Conservation (phyloP, 176 grass and related monocot species). For the Metroxylon sagu region DNA sequence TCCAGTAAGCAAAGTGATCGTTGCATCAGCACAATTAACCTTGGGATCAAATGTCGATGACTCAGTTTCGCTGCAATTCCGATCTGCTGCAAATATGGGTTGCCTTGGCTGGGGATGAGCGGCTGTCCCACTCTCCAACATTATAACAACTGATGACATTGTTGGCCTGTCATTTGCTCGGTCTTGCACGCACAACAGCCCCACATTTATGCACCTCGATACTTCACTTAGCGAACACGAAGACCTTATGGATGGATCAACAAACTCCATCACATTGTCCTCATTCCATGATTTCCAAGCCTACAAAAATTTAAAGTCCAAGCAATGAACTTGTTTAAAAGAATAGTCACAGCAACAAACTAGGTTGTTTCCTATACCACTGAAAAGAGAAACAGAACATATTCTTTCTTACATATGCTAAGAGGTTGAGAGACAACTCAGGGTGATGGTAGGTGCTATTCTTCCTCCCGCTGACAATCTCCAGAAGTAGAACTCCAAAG, state of each 20-base stretch:
- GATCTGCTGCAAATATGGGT: slow-evolving; percentile 4
- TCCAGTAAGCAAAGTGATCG: slow-evolving; percentile 5
- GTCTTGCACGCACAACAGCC: slow-evolving; percentile 14
- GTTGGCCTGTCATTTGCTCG: slow-evolving; percentile 10
- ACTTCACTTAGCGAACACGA: not conserved
- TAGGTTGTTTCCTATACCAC: no score
- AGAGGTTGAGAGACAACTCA: not conserved
- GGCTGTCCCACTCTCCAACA: not conserved
- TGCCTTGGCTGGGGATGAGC: slow-evolving; percentile 4
- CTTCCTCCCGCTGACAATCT: slow-evolving; percentile 8
- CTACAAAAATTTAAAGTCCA: not conserved
- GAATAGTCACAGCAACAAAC: no score
- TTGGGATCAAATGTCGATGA: not conserved
- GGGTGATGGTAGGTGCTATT: not conserved
- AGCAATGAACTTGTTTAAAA: no score
- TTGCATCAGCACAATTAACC: not conserved
- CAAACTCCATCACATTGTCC: slow-evolving; percentile 20
- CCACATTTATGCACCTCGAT: slow-evolving; percentile 7
- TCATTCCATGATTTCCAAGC: slow-evolving; percentile 18
- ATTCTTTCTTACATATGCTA: slow-evolving; percentile 3
- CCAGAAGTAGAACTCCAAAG: slow-evolving; percentile 12
- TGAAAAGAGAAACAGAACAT: not conserved
- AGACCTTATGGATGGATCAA: slow-evolving; percentile 8
- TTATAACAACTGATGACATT: slow-evolving; percentile 2
- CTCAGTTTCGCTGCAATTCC: not conserved